Conservation (phyloP, 1,284 basidiomycete genomes). For the Ceratobasidium sp. region DNA sequence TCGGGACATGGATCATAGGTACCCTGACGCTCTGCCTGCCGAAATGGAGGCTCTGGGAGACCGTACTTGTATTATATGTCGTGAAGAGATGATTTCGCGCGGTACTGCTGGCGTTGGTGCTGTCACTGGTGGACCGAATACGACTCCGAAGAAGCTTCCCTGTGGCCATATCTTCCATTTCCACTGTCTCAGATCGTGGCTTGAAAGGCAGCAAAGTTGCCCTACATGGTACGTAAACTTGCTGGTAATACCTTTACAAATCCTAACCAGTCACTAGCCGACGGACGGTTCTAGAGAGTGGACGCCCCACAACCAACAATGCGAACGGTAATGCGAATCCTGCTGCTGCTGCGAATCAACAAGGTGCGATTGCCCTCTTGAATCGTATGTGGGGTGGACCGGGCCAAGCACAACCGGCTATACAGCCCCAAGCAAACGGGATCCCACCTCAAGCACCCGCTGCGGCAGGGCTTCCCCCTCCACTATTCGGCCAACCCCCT, state of each 20-base stretch:
- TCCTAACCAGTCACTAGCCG: constrained; percentile 67
- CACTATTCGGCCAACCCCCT: constrained; percentile 51
- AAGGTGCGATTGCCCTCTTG: constrained; percentile 36
- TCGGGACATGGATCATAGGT: constrained; percentile 95
- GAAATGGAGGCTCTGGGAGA: constrained; percentile 87
- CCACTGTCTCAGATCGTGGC: constrained; percentile 95
- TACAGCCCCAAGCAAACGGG: constrained; percentile 45
- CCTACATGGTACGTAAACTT: constrained; percentile 77
- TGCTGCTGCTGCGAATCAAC: constrained; percentile 41
- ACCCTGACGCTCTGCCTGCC: constrained; percentile 89
- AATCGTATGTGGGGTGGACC: constrained; percentile 29
- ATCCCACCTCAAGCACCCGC: constrained; percentile 44
- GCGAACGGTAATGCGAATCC: constrained; percentile 56
- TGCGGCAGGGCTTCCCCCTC: too few species aligned
- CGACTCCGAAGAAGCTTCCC: constrained; percentile 94
- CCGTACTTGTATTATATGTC: constrained; percentile 96
- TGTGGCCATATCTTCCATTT: constrained; percentile 99
- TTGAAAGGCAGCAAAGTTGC: constrained; percentile 88
- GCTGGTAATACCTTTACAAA: constrained; percentile 12
- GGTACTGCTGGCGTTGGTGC: constrained; percentile 21
- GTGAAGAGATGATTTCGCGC: constrained; percentile 89
- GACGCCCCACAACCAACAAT: constrained; percentile 54
- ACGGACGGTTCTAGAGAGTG: constrained; percentile 81
- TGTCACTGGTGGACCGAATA: constrained; percentile 81
- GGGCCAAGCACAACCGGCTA: constrained; percentile 25